These are phyloP conservation scores for Cryptococcus maquisensis DNA, from an alignment of 1,284 basidiomycete species.

Conservation along the genomic window DNA sequence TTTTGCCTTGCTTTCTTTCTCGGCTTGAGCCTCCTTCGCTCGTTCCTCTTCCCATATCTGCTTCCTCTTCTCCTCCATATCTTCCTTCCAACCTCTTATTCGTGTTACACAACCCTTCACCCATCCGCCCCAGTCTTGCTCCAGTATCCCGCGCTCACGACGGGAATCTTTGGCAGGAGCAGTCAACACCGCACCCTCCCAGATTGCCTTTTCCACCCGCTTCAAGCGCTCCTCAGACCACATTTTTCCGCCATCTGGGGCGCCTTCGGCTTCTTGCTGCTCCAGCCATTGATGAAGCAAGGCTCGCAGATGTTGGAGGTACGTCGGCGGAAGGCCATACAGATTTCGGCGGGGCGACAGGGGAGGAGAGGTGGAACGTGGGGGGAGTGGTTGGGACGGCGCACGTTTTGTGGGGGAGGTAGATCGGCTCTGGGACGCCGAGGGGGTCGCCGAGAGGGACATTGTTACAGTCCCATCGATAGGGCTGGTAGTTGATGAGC, in stretches of 20 bases:
- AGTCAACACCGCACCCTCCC: slow-evolving; percentile 21
- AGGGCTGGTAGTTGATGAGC: too few species aligned
- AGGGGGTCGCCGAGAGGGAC: too few species aligned
- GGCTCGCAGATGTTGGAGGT: slow-evolving; percentile 22
- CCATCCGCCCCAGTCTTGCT: slow-evolving; percentile 28
- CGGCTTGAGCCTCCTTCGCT: neutral
- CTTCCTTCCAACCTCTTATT: slow-evolving; percentile 15
- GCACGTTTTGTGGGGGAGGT: too few species aligned
- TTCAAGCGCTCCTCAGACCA: slow-evolving; percentile 18
- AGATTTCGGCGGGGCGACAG: slow-evolving; percentile 26
- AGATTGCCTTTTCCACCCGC: slow-evolving; percentile 26
- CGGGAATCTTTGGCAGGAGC: neutral
- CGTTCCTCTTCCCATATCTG: neutral
- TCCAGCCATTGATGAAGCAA: slow-evolving; percentile 33
- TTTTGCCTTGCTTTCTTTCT: neutral
- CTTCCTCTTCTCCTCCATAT: neutral
- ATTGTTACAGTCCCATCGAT: too few species aligned
- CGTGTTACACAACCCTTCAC: slow-evolving; percentile 12
- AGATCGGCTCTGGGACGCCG: too few species aligned
- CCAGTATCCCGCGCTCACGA: slow-evolving; percentile 13
- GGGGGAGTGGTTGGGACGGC: neutral
- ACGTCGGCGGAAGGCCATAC: slow-evolving; percentile 26
- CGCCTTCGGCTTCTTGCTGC: slow-evolving; percentile 16
- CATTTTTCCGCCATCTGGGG: slow-evolving; percentile 3
- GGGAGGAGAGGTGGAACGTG: slow-evolving; percentile 18